Conservation (phyloP, 768 basidiomycete genomes). For the Collybia sordida region DNA sequence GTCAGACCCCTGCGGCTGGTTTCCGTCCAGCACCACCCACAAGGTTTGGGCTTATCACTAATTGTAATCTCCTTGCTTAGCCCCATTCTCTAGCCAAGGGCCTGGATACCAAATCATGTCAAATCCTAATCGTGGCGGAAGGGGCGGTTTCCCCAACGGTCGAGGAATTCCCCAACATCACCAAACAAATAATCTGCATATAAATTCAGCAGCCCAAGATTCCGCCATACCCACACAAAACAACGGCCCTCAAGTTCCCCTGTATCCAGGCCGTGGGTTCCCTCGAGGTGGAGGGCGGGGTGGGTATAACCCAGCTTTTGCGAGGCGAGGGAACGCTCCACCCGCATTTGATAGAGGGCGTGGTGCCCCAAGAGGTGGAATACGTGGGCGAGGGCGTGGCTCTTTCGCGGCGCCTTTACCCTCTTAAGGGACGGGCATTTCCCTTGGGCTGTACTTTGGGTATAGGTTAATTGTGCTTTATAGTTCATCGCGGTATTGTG, state of each 20-base stretch:
- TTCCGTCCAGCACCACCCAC: conserved; percentile 56
- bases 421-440: conserved; percentile 17
- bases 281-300: conserved; percentile 26
- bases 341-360: conserved; percentile 30
- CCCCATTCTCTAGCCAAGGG: conserved; percentile 17
- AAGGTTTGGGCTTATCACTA: conserved; percentile 23
- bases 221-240: conserved; percentile 3
- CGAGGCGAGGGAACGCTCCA: conserved; percentile 26
- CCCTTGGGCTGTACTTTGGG: too few species aligned
- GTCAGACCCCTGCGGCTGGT: conserved; percentile 56
- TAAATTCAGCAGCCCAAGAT: conserved; percentile 6
- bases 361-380: conserved; percentile 28
- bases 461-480: too few species aligned
- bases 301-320: conserved; percentile 25
- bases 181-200: conserved; percentile 7
- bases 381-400: conserved; percentile 40
- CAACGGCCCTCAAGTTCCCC: conserved; percentile 14
- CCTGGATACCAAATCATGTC: conserved; percentile 67
- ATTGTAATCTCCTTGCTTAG: conserved; percentile 6
- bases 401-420: conserved; percentile 24
- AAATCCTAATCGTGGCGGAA: conserved; percentile 66
- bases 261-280: conserved; percentile 22
- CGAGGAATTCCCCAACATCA: conserved; percentile 27
- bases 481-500: too few species aligned
- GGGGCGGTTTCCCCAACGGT: conserved; percentile 30